phyloP scores from a whole-genome alignment of 2,329 filamentous ascomycete species.

The Byssochlamys sp. region DNA sequence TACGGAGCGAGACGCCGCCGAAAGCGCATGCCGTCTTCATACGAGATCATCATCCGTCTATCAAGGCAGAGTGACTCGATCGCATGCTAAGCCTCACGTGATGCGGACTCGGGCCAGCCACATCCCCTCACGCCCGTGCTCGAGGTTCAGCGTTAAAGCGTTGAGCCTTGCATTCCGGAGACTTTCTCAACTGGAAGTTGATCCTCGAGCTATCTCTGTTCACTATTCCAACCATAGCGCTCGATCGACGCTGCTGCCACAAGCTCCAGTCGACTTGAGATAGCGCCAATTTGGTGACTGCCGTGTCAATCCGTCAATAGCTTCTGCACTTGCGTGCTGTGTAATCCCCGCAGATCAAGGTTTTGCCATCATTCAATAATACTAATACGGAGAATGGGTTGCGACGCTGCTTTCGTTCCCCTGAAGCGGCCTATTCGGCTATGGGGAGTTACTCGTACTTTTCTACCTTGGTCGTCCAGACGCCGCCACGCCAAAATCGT shows the following conservation, averaged over 20 bases:
- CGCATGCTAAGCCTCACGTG: neutral
- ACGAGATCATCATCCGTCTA: neutral
- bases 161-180: neutral
- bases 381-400: neutral
- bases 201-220: neutral
- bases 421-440: neutral
- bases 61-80: neutral
- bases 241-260: neutral
- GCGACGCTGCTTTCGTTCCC: neutral
- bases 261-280: neutral
- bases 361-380: neutral
- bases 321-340: neutral
- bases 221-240: neutral
- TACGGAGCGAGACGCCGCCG: neutral
- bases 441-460: neutral
- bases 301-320: neutral
- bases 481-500: neutral
- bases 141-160: neutral
- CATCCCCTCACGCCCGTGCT: neutral
- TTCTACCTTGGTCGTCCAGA: neutral
- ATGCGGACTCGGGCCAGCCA: neutral
- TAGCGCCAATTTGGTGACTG: neutral
- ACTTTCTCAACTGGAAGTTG: neutral
- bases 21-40: neutral
- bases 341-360: neutral